Percentiles rank a stretch among this genome's conserved stretches.
phyloP scores from a whole-genome alignment of 345 rosid genomes.

The Salix exigua region DNA sequence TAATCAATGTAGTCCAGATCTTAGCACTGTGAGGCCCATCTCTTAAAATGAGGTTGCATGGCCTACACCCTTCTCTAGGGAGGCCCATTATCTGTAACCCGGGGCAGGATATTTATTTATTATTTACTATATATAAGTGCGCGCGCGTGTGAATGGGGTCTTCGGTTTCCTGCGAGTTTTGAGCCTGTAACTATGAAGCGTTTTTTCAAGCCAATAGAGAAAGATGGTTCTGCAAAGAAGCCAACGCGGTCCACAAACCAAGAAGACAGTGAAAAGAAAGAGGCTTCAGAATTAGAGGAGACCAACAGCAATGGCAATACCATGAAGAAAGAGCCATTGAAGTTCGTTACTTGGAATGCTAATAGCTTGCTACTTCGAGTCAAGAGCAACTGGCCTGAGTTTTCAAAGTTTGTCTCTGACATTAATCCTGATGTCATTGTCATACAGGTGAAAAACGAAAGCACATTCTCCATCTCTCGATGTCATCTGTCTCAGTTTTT shows the following conservation, averaged over 20 bases:
- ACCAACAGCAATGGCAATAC: neutral
- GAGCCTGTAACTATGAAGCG: conserved; percentile 59
- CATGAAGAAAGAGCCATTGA: conserved; percentile 55
- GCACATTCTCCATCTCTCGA: neutral
- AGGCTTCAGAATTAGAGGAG: conserved; percentile 17
- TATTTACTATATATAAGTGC: no score
- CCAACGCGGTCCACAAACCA: conserved; percentile 42
- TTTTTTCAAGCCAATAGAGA: conserved; percentile 88
- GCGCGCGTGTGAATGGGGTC: no score
- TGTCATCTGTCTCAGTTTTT: neutral
- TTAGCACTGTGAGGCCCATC: no score
- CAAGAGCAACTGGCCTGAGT: conserved; percentile 80
- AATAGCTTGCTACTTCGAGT: conserved; percentile 92
- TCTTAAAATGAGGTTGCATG: no score
- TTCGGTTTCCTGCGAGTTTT: neutral
- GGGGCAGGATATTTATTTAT: no score
- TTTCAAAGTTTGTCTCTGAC: conserved; percentile 56
- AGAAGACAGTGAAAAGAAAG: conserved; percentile 17
- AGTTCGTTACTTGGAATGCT: conserved; percentile 91
- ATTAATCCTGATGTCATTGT: conserved; percentile 88
- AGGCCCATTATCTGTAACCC: no score
- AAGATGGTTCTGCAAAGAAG: conserved; percentile 73
- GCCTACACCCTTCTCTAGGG: no score
- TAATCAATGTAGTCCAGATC: no score
- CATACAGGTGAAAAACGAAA: conserved; percentile 49